Conservation (phyloP, 352 stramenopile species). For the Pythium graminicola region DNA sequence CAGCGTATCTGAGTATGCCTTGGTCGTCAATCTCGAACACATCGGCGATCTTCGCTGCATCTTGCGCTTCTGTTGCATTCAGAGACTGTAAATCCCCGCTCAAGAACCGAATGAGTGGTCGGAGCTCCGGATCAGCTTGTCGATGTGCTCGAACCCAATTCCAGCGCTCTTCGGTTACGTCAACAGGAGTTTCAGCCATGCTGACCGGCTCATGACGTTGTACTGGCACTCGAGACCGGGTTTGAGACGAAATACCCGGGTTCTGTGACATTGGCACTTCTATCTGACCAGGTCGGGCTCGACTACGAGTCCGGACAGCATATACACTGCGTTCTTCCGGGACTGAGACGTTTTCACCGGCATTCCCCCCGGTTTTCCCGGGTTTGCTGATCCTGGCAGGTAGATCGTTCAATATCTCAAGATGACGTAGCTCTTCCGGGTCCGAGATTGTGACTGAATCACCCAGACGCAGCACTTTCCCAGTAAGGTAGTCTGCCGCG, state of each 20-base stretch:
- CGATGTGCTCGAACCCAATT: background rate
- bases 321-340: background rate
- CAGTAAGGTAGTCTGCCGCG: background rate
- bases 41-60: background rate
- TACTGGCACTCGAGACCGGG: background rate
- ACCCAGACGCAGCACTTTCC: background rate
- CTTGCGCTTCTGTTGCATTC: background rate
- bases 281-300: no score
- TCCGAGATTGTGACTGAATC: background rate
- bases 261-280: no score
- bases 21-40: constrained; percentile 2
- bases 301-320: background rate
- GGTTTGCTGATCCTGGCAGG: background rate
- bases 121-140: background rate
- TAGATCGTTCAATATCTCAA: background rate
- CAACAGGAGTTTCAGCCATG: background rate
- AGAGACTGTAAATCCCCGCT: background rate
- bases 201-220: background rate
- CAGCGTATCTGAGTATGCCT: background rate
- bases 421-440: background rate
- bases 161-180: background rate
- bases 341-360: background rate
- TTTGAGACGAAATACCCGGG: no score
- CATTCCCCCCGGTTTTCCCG: background rate
- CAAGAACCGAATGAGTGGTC: background rate